A percentile compares a stretch with the other conserved stretches of the same genome.
Conservation (phyloP, 192 early-diverging fungal species). For the Linnemannia hyalina region DNA sequence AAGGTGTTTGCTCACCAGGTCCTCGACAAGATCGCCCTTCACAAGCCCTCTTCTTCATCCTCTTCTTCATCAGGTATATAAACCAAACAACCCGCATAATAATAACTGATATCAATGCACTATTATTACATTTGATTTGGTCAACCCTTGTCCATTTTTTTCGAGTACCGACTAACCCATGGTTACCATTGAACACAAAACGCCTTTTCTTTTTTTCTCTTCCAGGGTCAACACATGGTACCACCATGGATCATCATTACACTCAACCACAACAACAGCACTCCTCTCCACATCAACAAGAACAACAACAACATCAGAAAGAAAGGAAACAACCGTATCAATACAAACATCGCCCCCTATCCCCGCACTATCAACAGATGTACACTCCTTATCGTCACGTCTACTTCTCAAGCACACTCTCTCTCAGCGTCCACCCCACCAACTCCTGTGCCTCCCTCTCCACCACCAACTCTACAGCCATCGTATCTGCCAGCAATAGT, state of each 20-base stretch:
- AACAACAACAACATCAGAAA: background rate
- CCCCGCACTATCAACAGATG: background rate
- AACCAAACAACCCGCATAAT: background rate
- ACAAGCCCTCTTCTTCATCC: background rate
- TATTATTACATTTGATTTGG: background rate
- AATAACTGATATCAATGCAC: background rate
- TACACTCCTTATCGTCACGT: conserved; percentile 9
- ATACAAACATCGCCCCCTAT: conserved; percentile 6
- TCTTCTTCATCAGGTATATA: background rate
- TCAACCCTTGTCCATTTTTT: background rate
- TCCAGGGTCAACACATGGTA: background rate
- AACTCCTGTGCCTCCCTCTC: conserved; percentile 8
- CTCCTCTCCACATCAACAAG: background rate
- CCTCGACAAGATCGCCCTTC: conserved; percentile 1
- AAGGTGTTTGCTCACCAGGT: conserved; percentile 19
- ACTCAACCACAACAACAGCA: background rate
- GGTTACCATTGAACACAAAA: background rate
- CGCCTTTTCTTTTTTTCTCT: background rate
- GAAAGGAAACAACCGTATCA: background rate
- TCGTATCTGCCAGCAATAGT: background rate
- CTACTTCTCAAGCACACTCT: conserved; percentile 14
- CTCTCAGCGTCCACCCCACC: conserved; percentile 7
- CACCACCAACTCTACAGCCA: background rate
- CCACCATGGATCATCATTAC: background rate
- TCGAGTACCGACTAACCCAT: background rate